Evolutionary conservation across 495 filamentous ascomycete genomes (phyloP).

Genomic region (Penicillium paradoxum): DNA sequence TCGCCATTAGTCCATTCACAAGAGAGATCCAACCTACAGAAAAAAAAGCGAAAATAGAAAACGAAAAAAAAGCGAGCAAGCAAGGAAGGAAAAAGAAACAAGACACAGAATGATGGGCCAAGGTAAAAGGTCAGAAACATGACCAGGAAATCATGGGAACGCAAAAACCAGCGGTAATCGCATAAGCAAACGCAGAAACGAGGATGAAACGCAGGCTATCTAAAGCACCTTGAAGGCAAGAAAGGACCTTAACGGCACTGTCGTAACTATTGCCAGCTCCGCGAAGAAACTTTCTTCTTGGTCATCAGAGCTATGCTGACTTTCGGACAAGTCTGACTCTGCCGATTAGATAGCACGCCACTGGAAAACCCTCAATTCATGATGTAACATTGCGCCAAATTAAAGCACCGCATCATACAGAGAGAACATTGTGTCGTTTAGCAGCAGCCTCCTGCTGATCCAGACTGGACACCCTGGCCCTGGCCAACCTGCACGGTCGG

Average conservation of each 20-base stretch:
- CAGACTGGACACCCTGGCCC: conserved; percentile 90
- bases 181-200: conserved; percentile 23
- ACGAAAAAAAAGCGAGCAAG: conserved; percentile 12
- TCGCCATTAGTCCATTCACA: conserved; percentile 42
- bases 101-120: conserved; percentile 25
- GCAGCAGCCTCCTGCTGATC: conserved; percentile 88
- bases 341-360: conserved; percentile 19
- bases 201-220: conserved; percentile 33
- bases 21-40: conserved; percentile 40
- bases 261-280: conserved; percentile 17
- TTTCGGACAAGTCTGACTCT: conserved; percentile 15
- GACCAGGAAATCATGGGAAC: conserved; percentile 23
- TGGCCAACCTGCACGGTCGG: conserved; percentile 91
- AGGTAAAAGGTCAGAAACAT: conserved; percentile 18
- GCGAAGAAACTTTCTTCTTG: conserved; percentile 6
- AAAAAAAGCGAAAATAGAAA: conserved; percentile 16
- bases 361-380: conserved; percentile 23
- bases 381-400: conserved; percentile 32
- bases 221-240: conserved; percentile 35
- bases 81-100: conserved; percentile 9
- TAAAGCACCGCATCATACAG: conserved; percentile 25
- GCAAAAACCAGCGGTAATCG: conserved; percentile 26
- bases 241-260: conserved; percentile 16
- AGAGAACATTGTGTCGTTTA: conserved; percentile 47
- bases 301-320: conserved; percentile 12